phyloP scores from a whole-genome alignment of 179 eudicot genomes.

The Spergularia azorica region DNA sequence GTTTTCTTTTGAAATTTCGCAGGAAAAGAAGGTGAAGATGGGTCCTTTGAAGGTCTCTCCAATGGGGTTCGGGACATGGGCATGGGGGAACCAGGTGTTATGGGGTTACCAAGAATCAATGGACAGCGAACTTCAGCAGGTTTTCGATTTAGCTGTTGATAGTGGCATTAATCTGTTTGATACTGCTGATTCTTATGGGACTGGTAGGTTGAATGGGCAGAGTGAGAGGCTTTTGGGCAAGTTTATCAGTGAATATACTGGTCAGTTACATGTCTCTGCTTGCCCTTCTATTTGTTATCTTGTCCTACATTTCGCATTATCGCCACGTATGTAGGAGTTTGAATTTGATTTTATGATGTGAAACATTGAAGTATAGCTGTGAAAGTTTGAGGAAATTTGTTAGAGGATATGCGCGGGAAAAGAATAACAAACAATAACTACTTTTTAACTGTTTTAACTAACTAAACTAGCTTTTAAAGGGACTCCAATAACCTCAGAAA shows the following conservation, averaged over 20 bases:
- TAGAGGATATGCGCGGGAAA: too few relatives aligned
- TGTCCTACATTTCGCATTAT: background rate
- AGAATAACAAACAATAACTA: background rate
- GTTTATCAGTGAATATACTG: slow-evolving; percentile 72
- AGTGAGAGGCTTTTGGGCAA: slow-evolving; percentile 88
- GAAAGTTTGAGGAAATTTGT: background rate
- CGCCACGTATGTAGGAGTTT: background rate
- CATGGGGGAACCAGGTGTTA: slow-evolving; percentile 92
- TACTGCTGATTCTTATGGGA: slow-evolving; percentile 97
- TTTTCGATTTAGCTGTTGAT: slow-evolving; percentile 73
- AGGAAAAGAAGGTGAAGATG: slow-evolving; percentile 54
- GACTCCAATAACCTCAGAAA: background rate
- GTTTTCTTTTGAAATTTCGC: background rate
- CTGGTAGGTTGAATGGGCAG: slow-evolving; percentile 82
- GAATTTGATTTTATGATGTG: background rate
- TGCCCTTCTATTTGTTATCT: background rate
- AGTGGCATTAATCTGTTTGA: slow-evolving; percentile 88
- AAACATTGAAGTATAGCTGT: background rate
- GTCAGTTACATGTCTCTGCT: slow-evolving; percentile 29
- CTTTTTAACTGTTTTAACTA: background rate
- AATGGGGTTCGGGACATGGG: slow-evolving; percentile 99
- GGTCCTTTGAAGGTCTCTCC: slow-evolving; percentile 82
- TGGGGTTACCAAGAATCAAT: slow-evolving; percentile 93
- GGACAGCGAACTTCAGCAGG: slow-evolving; percentile 81
- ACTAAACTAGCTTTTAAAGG: background rate